Percentiles rank a stretch among this genome's conserved stretches.
Evolutionary conservation across 768 basidiomycete genomes (phyloP).

Genomic region (Lactifluus rugatus): DNA sequence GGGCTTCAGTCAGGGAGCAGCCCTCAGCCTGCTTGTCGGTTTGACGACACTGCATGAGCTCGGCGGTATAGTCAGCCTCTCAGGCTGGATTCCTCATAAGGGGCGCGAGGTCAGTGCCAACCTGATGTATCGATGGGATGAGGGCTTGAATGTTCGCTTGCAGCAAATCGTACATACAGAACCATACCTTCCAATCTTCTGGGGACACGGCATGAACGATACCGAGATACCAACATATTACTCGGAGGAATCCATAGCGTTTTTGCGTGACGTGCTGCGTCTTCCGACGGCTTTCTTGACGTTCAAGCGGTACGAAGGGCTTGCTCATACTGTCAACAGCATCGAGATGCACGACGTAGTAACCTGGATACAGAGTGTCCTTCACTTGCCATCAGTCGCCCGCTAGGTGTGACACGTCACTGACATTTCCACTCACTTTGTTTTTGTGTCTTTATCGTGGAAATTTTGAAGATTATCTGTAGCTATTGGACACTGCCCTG

Average conservation of each 20-base stretch:
- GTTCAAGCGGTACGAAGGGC: conserved; percentile 26
- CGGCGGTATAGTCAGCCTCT: conserved; percentile 35
- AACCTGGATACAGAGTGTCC: conserved; percentile 23
- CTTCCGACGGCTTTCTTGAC: conserved; percentile 20
- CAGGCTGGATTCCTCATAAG: conserved; percentile 37
- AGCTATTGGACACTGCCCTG: background rate
- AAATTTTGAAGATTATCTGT: background rate
- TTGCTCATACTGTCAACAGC: conserved; percentile 29
- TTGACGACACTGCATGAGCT: conserved; percentile 34
- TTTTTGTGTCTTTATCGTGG: background rate
- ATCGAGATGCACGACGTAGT: conserved; percentile 29
- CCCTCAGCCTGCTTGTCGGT: conserved; percentile 31
- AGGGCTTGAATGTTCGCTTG: background rate
- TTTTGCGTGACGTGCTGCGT: conserved; percentile 25
- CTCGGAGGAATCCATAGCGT: conserved; percentile 28
- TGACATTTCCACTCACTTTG: background rate
- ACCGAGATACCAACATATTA: conserved; percentile 29
- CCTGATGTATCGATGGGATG: background rate
- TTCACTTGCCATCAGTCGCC: background rate
- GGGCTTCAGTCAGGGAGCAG: conserved; percentile 38
- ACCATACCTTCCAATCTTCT: conserved; percentile 33
- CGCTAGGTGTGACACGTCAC: background rate
- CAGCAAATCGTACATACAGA: conserved; percentile 29
- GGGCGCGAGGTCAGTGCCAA: conserved; percentile 27
- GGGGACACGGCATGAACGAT: conserved; percentile 35